These are phyloP conservation scores for Ustilago sp. DNA, from an alignment of 1,284 basidiomycete genomes.

Conservation along the genomic window DNA sequence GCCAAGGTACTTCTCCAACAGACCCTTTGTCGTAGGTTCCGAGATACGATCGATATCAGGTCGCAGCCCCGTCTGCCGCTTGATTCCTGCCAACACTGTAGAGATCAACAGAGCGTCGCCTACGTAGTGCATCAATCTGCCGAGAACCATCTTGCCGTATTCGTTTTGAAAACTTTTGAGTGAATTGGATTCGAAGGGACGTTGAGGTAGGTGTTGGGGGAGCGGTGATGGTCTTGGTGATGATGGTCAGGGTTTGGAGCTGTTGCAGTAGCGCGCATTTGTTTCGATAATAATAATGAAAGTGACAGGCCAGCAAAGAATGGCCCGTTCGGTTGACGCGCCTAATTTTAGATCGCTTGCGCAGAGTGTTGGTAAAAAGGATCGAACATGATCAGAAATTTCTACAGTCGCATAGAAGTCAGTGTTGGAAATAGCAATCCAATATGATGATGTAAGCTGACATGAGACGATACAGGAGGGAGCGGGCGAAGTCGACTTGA, in stretches of 20 bases:
- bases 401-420: background rate
- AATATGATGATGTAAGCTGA: no score
- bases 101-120: constrained; percentile 87
- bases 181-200: no score
- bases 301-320: constrained; percentile 14
- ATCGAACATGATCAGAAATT: no score
- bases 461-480: no score
- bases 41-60: constrained; percentile 57
- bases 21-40: constrained; percentile 78
- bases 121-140: constrained; percentile 84
- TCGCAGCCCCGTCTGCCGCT: constrained; percentile 74
- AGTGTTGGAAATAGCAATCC: no score
- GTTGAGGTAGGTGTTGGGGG: background rate
- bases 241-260: background rate
- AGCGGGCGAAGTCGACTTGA: no score
- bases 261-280: constrained; percentile 4
- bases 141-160: constrained; percentile 69
- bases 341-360: background rate
- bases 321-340: constrained; percentile 21
- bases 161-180: no score
- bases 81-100: constrained; percentile 89
- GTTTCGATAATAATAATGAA: background rate
- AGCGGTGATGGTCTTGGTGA: background rate
- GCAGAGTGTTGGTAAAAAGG: background rate
- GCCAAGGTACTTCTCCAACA: constrained; percentile 84